Evolutionary conservation across 768 basidiomycete species (phyloP).

Genomic region (Boletales sp.): DNA sequence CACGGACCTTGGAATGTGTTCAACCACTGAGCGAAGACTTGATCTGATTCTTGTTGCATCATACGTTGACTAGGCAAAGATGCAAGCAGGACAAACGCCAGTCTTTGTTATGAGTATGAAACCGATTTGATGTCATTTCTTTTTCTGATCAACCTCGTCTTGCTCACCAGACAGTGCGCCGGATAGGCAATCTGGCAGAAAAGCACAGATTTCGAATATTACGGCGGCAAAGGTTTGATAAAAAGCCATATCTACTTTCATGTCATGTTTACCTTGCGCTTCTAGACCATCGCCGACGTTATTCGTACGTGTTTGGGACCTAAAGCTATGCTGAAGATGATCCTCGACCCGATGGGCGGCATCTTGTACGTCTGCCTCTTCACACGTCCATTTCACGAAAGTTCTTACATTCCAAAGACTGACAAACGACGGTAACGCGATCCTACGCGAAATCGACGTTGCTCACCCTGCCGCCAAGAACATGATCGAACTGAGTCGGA

Average conservation of each 20-base stretch:
- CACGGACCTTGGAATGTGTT: too few species aligned
- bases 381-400: neutral
- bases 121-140: neutral
- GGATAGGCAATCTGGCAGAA: slow-evolving; percentile 89
- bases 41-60: too few species aligned
- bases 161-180: slow-evolving; percentile 75
- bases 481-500: slow-evolving; percentile 97
- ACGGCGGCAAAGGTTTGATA: slow-evolving; percentile 85
- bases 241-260: fast-evolving
- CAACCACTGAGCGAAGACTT: too few species aligned
- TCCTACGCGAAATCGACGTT: slow-evolving; percentile 96
- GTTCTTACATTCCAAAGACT: slow-evolving; percentile 47
- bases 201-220: slow-evolving; percentile 96
- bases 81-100: slow-evolving; percentile 57
- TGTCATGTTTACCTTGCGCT: neutral
- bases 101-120: slow-evolving; percentile 79
- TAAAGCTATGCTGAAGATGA: slow-evolving; percentile 99
- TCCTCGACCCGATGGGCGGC: slow-evolving; percentile 98
- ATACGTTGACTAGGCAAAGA: slow-evolving; percentile 3
- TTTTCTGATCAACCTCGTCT: neutral
- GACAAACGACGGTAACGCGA: slow-evolving; percentile 99
- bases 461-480: slow-evolving; percentile 99
- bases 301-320: slow-evolving; percentile 96
- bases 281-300: slow-evolving; percentile 93
- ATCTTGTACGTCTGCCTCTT: slow-evolving; percentile 64